Evolutionary conservation across 2,329 filamentous ascomycete species (phyloP), one percentile per base, ranked within the genome.

Genomic region (Fusarium palustre): DNA sequence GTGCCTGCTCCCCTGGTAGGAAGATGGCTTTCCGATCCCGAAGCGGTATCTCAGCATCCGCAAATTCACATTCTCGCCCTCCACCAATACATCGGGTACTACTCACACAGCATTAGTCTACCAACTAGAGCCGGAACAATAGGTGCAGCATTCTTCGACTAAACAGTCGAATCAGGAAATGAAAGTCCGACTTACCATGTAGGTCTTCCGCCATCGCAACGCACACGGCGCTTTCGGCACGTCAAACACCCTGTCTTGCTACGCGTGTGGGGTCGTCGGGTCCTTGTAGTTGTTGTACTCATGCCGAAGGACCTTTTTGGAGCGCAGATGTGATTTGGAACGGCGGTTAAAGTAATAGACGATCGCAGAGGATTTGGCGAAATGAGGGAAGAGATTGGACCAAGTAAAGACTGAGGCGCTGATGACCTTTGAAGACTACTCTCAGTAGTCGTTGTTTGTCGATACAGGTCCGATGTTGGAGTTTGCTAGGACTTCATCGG

Each of bases 1-100:
- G 71, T 5, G 67, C 64, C 31, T 74, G 73, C 38, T 75, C 57
- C 5, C 73, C 73, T 1, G 73, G 73, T 1, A 74, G 60, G 22
- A 50, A 59, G 10, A 36, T 20, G 7, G 67, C 58, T 2, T 66
- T 66, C 4, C 71, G 73, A 20, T 75, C 73, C 30, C 71, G 70
- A 9, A 75, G 71, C 7, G 73, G 73, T 7, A 75, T 22, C 16
- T 30, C 46, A 8, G 64, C 52, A 9, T 47, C 43, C 20, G 46
- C 42, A 24, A 69, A 75, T 22, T 75, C 70, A 22, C 73, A 75
- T 1, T 6, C 9, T 2, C 70, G 52, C 0, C 45, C 50, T 1
- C 60, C 65, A n/a, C 31, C 58, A 9, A n/a, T 28, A 20, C 73
- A 75, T 22, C 59, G 68, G 3, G 38, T 20, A 39, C 73, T 75